These are phyloP conservation scores for Botryotinia convoluta DNA, from an alignment of 2,329 filamentous ascomycete genomes.

Conservation along the genomic window DNA sequence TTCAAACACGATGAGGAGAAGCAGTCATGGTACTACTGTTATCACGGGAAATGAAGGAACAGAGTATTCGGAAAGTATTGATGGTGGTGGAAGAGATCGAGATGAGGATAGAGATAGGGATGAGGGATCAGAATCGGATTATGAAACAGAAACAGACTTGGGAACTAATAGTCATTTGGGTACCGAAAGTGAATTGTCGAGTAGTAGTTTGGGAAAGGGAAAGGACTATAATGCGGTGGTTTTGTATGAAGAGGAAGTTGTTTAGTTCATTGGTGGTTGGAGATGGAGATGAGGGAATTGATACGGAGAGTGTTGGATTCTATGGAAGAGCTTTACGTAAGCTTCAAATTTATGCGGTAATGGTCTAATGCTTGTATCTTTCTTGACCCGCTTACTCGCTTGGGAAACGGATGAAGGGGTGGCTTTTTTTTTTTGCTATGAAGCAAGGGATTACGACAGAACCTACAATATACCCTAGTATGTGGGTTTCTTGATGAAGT, in stretches of 20 bases:
- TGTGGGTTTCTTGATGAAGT: conserved; percentile 25
- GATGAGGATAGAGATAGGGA: conserved; percentile 23
- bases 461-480: conserved; percentile 12
- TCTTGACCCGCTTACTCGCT: neutral
- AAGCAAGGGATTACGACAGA: conserved; percentile 6
- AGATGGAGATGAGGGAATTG: conserved; percentile 2
- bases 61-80: conserved; percentile 36
- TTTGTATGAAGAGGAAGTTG: conserved; percentile 30
- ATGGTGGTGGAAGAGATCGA: conserved; percentile 22
- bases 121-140: conserved; percentile 24
- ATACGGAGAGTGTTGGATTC: conserved; percentile 23
- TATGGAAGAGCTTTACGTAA: conserved; percentile 13
- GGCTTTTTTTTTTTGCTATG: neutral
- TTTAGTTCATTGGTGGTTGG: conserved; percentile 16
- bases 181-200: conserved; percentile 19
- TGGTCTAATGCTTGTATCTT: conserved; percentile 11
- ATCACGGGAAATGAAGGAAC: conserved; percentile 31
- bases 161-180: conserved; percentile 8
- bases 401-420: neutral
- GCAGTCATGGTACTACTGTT: conserved; percentile 36
- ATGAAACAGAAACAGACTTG: conserved; percentile 24
- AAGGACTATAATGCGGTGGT: conserved; percentile 25
- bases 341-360: neutral
- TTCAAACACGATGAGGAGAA: conserved; percentile 35
- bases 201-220: conserved; percentile 11